These are phyloP conservation scores for Davidsoniella australis DNA, from an alignment of 2,329 filamentous ascomycete species.

Conservation along the genomic window DNA sequence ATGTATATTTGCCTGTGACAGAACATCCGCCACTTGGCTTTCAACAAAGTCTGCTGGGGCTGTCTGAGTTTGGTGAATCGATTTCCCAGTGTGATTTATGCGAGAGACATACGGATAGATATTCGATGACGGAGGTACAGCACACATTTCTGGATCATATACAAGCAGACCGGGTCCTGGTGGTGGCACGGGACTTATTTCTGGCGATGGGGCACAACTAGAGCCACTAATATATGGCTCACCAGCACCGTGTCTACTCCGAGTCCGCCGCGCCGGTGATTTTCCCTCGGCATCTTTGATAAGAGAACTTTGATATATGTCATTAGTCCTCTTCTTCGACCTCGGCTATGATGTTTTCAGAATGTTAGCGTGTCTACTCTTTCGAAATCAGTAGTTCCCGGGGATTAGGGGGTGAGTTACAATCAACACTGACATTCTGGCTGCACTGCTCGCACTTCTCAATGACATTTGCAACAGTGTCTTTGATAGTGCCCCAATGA, in stretches of 20 bases:
- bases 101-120: too few species aligned
- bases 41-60: slow-evolving; percentile 2
- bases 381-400: too few species aligned
- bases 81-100: too few species aligned
- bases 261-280: slow-evolving; percentile 1
- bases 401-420: slow-evolving; percentile 7
- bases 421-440: slow-evolving; percentile 35
- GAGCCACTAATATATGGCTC: slow-evolving; percentile 1
- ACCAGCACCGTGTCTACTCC: background rate
- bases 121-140: background rate
- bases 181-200: slow-evolving; percentile 3
- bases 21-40: slow-evolving; percentile 8
- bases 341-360: background rate
- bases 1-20: slow-evolving; percentile 8
- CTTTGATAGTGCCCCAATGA: slow-evolving; percentile 96
- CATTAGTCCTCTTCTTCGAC: slow-evolving; percentile 10
- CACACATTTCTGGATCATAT: background rate
- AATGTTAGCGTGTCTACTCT: background rate
- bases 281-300: background rate
- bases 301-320: slow-evolving; percentile 2
- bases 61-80: background rate
- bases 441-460: slow-evolving; percentile 83
- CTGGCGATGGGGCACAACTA: slow-evolving; percentile 2
- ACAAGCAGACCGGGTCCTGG: slow-evolving; percentile 7
- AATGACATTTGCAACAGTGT: slow-evolving; percentile 89